Conservation (phyloP, 108 stramenopile species). For the Skeletonema grethae region DNA sequence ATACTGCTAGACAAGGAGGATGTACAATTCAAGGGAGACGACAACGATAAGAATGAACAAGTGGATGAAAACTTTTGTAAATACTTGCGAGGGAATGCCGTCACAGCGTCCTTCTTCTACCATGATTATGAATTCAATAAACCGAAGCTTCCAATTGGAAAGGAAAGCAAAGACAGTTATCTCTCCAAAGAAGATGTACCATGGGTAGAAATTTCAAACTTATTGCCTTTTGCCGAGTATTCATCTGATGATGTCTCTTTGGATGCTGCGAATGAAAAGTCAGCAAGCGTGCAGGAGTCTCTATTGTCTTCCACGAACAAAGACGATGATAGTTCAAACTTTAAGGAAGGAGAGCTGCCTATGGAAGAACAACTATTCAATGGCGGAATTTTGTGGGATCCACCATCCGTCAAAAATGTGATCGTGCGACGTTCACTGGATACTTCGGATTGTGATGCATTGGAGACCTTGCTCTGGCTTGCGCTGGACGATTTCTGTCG, state of each 20-base stretch:
- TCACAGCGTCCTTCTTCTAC: constrained; percentile 59
- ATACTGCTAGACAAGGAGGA: constrained; percentile 75
- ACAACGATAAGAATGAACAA: constrained; percentile 2
- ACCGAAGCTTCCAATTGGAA: constrained; percentile 42
- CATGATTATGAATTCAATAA: constrained; percentile 76
- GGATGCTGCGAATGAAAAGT: constrained; percentile 27
- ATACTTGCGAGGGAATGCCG: constrained; percentile 43
- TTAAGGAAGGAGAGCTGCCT: constrained; percentile 20
- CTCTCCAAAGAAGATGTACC: constrained; percentile 52
- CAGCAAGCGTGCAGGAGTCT: not conserved
- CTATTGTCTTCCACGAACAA: constrained; percentile 1
- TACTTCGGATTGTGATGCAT: constrained; percentile 43
- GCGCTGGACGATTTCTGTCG: constrained; percentile 56
- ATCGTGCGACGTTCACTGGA: constrained; percentile 17
- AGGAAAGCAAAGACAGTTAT: constrained; percentile 15
- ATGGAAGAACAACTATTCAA: constrained; percentile 56
- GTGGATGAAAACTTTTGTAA: constrained; percentile 27
- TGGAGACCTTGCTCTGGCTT: constrained; percentile 70
- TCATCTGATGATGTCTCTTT: constrained; percentile 40
- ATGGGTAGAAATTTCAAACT: constrained; percentile 49
- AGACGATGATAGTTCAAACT: not conserved
- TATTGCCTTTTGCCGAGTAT: constrained; percentile 68
- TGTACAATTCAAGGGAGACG: constrained; percentile 14
- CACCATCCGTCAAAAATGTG: constrained; percentile 11
- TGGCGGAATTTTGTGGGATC: constrained; percentile 48